phyloP scores from a whole-genome alignment of 805 yeast species.

The Yamadazyma kitorensis region DNA sequence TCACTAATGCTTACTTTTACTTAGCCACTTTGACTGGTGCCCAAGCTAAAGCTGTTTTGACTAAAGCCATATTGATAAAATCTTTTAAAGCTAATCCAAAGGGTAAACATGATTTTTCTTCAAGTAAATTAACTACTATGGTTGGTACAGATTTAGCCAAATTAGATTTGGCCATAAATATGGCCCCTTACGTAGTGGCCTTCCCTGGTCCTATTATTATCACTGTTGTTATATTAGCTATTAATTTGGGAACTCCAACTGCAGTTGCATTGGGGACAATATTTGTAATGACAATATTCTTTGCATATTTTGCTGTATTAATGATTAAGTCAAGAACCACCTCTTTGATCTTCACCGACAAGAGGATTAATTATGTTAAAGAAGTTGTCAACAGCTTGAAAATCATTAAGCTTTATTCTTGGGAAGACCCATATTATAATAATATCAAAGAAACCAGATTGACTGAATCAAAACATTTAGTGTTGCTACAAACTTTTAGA shows the following conservation, averaged over 20 bases:
- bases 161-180: conserved; percentile 66
- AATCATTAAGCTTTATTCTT: conserved; percentile 81
- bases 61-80: conserved; percentile 67
- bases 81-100: conserved; percentile 57
- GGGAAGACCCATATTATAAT: conserved; percentile 78
- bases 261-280: conserved; percentile 64
- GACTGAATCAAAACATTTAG: conserved; percentile 58
- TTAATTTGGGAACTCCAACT: conserved; percentile 57
- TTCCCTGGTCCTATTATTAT: conserved; percentile 64
- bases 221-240: conserved; percentile 58
- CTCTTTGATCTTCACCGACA: conserved; percentile 66
- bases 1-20: conserved; percentile 56
- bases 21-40: conserved; percentile 62
- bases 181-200: conserved; percentile 58
- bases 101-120: conserved; percentile 58
- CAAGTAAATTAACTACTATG: conserved; percentile 69
- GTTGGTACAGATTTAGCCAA: conserved; percentile 80
- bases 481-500: conserved; percentile 61
- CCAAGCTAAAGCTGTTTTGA: conserved; percentile 63
- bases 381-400: conserved; percentile 78
- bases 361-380: conserved; percentile 68
- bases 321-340: conserved; percentile 53
- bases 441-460: conserved; percentile 54
- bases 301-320: conserved; percentile 42
- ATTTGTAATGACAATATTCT: conserved; percentile 50